A percentile compares a stretch with the other conserved stretches of the same genome.
phyloP scores from a whole-genome alignment of 345 rosid species.

The Ceriops decandra region DNA sequence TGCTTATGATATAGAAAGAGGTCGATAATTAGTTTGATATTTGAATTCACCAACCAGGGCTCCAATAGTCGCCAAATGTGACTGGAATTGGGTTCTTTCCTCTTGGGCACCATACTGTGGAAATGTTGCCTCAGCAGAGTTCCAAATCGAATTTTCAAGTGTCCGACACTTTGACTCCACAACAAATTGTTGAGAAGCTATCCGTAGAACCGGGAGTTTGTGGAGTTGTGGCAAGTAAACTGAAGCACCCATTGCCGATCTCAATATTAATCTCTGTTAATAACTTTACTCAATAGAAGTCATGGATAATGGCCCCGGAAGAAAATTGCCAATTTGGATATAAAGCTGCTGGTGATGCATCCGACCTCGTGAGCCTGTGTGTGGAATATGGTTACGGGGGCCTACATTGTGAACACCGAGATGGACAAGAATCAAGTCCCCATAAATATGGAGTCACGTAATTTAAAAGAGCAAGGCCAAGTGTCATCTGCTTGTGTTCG shows the following conservation, averaged over 20 bases:
- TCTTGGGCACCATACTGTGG: conserved; percentile 85
- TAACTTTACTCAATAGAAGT: conserved; percentile 5
- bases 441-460: conserved; percentile 28
- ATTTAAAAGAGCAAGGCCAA: conserved; percentile 77
- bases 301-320: conserved; percentile 38
- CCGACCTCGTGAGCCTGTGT: conserved; percentile 63
- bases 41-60: conserved; percentile 43
- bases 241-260: neutral
- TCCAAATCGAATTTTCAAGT: conserved; percentile 60
- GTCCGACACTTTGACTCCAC: conserved; percentile 84
- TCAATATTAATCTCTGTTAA: neutral
- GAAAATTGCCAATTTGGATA: conserved; percentile 90
- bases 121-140: conserved; percentile 54
- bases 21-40: neutral
- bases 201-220: conserved; percentile 63
- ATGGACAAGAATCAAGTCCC: conserved; percentile 75
- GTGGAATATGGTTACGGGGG: conserved; percentile 55
- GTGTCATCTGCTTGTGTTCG: conserved; percentile 94
- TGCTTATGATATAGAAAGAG: neutral
- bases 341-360: conserved; percentile 81
- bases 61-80: conserved; percentile 84
- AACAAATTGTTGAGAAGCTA: conserved; percentile 84
- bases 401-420: conserved; percentile 69
- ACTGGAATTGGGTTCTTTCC: conserved; percentile 69
- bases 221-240: conserved; percentile 87